Base-by-base conservation (phyloP, 345 rosid species). In the Eucalyptus cladocalyx region DNA sequence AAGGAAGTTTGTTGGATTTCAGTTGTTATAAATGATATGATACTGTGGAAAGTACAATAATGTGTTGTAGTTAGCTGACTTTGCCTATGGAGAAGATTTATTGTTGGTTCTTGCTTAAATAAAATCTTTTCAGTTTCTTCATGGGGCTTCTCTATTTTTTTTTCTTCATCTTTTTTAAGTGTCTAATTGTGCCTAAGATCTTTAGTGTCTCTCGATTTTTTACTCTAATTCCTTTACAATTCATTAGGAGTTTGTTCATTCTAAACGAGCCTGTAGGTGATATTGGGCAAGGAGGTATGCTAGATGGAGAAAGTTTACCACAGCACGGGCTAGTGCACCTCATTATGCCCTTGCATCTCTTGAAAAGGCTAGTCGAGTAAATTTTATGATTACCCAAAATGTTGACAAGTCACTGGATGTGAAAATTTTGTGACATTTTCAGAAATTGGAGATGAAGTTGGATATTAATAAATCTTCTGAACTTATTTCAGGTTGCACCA, bases 241-340 rank as follows among this genome's bases (percentile, higher is more conserved):
- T 62, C 72, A 21, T n/a, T 47, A 95, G 99, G 97, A 97, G 88
- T 97, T 97, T 89, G 80, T 90, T 81, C 97, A 94, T 90, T 97
- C 95, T 37, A 93, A 91, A 90, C 91, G 91, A 51, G 94, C 97
- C 89, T 97, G 94, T 30, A 94, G 97, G 92, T 91, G 96, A 85
- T 97, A 97, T 92, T 95, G 99, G 99, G 98, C 98, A 43, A 94
- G 97, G 92, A 95, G 97, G 48, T 45, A n/a, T n/a, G n/a, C n/a
- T n/a, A n/a, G n/a, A n/a, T n/a, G n/a, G n/a, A n/a, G n/a, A n/a
- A n/a, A n/a, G n/a, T n/a, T n/a, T n/a, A n/a, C n/a, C n/a, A n/a
- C n/a, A n/a, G n/a, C n/a, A n/a, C n/a, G n/a, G n/a, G n/a, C n/a
- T n/a, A n/a, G n/a, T n/a, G n/a, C n/a, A n/a, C n/a, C n/a, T n/a